Evolutionary conservation across 345 rosid genomes (phyloP).

Genomic region (Eucalyptus cloeziana): DNA sequence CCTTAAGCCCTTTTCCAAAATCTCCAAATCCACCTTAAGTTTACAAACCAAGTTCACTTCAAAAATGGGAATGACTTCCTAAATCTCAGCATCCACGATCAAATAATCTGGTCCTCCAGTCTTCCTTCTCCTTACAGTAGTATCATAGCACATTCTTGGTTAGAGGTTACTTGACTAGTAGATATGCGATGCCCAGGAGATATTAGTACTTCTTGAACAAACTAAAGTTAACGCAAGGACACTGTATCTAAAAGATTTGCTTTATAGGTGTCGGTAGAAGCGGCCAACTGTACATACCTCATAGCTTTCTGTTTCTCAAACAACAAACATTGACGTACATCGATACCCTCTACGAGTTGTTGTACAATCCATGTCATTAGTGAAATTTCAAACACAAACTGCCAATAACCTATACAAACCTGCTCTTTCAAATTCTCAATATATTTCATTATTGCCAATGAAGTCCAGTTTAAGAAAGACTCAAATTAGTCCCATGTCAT

Average conservation of each 20-base stretch:
- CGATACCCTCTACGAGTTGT: background rate
- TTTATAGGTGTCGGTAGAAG: background rate
- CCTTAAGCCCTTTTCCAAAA: background rate
- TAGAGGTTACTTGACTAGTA: background rate
- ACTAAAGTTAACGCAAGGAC: background rate
- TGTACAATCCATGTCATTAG: background rate
- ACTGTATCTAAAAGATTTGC: background rate
- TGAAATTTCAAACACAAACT: background rate
- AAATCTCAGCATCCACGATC: background rate
- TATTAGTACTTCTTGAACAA: background rate
- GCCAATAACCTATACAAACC: background rate
- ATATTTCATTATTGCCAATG: background rate
- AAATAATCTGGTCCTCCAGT: background rate
- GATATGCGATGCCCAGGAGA: background rate
- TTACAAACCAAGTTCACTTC: background rate
- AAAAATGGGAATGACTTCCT: background rate
- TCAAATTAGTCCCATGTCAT: background rate
- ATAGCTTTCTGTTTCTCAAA: background rate
- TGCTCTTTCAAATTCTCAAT: background rate
- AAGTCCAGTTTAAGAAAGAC: background rate
- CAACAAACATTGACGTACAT: background rate
- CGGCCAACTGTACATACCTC: background rate
- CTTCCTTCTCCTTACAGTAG: background rate
- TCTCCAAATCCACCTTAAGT: background rate
- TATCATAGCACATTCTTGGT: background rate